Percentiles rank a stretch among this genome's conserved stretches.
phyloP scores from a whole-genome alignment of 306 rosid species.

The Sophora flavescens region DNA sequence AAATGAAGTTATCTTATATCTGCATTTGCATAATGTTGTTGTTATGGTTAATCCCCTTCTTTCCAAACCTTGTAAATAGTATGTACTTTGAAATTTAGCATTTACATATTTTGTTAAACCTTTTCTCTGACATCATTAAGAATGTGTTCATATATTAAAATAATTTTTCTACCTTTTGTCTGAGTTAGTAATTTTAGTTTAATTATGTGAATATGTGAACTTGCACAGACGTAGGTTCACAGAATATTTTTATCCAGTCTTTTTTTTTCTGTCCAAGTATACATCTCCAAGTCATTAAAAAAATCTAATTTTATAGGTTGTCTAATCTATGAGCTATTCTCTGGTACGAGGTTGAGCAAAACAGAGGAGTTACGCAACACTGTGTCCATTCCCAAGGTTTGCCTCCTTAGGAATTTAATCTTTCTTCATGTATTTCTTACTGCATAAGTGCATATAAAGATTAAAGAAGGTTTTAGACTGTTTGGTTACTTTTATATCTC shows the following conservation, averaged over 20 bases:
- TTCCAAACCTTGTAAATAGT: not conserved
- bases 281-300: constrained; percentile 37
- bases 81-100: constrained; percentile 1
- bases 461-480: constrained; percentile 33
- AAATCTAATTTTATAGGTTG: constrained; percentile 69
- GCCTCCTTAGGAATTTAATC: constrained; percentile 33
- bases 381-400: constrained; percentile 91
- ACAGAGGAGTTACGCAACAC: constrained; percentile 97
- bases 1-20: constrained; percentile 30
- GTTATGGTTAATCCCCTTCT: constrained; percentile 8
- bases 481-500: constrained; percentile 45
- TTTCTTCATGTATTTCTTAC: constrained; percentile 27
- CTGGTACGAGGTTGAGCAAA: constrained; percentile 83
- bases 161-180: constrained; percentile 30
- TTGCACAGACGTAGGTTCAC: constrained; percentile 29
- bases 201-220: constrained; percentile 43
- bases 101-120: constrained; percentile 28
- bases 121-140: constrained; percentile 11
- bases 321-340: constrained; percentile 91
- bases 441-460: constrained; percentile 18
- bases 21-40: constrained; percentile 17
- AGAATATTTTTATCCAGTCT: constrained; percentile 33
- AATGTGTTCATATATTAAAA: constrained; percentile 32
- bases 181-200: constrained; percentile 23
- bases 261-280: not conserved